Evolutionary conservation across 306 rosid species (phyloP), one percentile per base, ranked within the genome.

Genomic region (Macrotyloma uniflorum): DNA sequence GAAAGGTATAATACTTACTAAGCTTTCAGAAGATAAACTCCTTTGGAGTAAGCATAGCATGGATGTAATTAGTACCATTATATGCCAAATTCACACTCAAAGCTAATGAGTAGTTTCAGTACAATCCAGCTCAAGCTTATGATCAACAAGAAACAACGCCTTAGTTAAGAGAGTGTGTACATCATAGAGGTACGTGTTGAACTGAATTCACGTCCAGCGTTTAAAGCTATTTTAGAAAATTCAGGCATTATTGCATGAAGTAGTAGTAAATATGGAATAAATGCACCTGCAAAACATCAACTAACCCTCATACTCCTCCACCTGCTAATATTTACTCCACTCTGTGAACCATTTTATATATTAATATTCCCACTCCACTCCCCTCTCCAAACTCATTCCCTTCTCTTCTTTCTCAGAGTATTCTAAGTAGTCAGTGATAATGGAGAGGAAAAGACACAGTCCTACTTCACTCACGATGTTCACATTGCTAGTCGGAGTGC

Each of bases 311-410:
- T 43, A 83, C 90, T 83, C 83, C 80, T 87, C 79, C 92, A 91
- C 87, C 97, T 86, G 97, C 86, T 53, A 40, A 55, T 86, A 93
- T 95, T 91, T 80, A 93, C 91, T 95, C 57, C 91, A 68, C 89
- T 33, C 75, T 62, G 15, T 36, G 76, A 70, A 74, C 86, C 85
- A 79, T 75, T 80, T 91, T 89, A 89, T 87, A 87, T 82, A 38
- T 30, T 15, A n/a, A n/a, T n/a, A 6, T 16, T 59, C 84, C 72
- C 64, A 26, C 36, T 65, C 75, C 36, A 30, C 78, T 77, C 67
- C 85, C 70, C 76, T 65, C 77, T 85, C 65, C 71, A 71, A 58
- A 43, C 72, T 40, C 77, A 73, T 38, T 22, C 35, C 62, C 66
- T 78, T 57, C 64, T 62, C 55, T 58, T 58, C 54, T 65, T 8